Evolutionary conservation across 2,329 filamentous ascomycete genomes (phyloP).

Genomic region (Davidsoniella australis): DNA sequence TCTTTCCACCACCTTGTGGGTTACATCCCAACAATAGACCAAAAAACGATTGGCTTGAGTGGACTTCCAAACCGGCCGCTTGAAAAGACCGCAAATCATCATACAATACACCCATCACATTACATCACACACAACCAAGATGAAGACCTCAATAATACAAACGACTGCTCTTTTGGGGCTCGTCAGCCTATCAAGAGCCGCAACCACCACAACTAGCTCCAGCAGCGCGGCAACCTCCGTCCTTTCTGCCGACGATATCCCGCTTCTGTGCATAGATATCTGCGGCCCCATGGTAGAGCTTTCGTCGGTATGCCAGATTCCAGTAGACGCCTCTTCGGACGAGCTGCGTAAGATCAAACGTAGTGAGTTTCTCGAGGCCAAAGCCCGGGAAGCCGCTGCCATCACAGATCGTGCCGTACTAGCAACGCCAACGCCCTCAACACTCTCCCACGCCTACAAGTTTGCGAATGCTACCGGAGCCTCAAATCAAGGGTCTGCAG

Average conservation of each 20-base stretch:
- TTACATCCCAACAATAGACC: too few species aligned
- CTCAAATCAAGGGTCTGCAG: too few species aligned
- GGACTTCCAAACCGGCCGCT: not conserved
- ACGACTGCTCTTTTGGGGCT: not conserved
- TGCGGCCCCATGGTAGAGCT: slow-evolving; percentile 28
- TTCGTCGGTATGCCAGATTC: slow-evolving; percentile 21
- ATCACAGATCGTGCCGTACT: not conserved
- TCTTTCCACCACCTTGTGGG: too few species aligned
- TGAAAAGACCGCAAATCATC: not conserved
- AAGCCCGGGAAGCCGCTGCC: not conserved
- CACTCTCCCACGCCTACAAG: not conserved
- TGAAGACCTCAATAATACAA: slow-evolving; percentile 4
- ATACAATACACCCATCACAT: not conserved
- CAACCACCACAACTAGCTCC: slow-evolving; percentile 15
- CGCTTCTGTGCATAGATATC: slow-evolving; percentile 24
- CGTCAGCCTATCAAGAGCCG: slow-evolving; percentile 17
- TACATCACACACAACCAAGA: slow-evolving; percentile 1
- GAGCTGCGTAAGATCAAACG: slow-evolving; percentile 17
- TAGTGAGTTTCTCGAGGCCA: slow-evolving; percentile 12
- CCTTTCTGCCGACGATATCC: slow-evolving; percentile 22
- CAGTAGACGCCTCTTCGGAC: slow-evolving; percentile 11
- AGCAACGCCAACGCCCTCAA: not conserved
- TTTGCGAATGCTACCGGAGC: not conserved
- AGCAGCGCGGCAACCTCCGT: slow-evolving; percentile 17
- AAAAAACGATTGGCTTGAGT: too few species aligned